Percentiles rank a stretch among this genome's conserved stretches.
These are phyloP conservation scores for Bolboschoenoplectus hybrid DNA, from an alignment of 202 grass and related monocot species.

Conservation along the genomic window DNA sequence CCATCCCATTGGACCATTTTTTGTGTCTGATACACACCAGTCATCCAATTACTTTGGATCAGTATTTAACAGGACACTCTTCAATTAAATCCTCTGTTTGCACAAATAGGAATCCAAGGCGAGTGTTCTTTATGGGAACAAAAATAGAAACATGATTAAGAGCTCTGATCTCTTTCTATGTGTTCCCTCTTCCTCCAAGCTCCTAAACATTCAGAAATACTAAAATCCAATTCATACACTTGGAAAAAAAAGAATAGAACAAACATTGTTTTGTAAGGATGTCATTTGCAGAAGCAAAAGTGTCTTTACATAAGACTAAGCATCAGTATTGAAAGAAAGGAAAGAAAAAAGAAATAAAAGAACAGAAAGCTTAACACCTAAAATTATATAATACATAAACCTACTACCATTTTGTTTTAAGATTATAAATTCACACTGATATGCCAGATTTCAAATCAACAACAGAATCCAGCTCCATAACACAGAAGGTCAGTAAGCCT, in stretches of 20 bases:
- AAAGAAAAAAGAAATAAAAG: neutral
- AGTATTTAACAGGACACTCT: too few species aligned
- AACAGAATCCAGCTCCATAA: neutral
- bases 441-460: constrained; percentile 23
- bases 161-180: neutral
- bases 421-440: neutral
- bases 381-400: constrained; percentile 9
- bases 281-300: neutral
- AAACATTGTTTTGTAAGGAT: constrained; percentile 1
- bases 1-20: too few species aligned
- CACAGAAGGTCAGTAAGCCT: neutral
- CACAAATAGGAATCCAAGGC: neutral
- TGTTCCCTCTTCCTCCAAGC: neutral
- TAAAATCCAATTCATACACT: neutral
- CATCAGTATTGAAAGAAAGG: neutral
- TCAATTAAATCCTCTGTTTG: neutral
- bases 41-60: too few species aligned
- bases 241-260: neutral
- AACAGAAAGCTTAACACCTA: neutral
- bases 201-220: neutral
- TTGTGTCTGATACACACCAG: too few species aligned
- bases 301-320: neutral
- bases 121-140: neutral
- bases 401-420: neutral
- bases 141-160: neutral